Percentiles rank a stretch among this genome's conserved stretches.
Evolutionary conservation across 2,329 filamentous ascomycete species (phyloP).

Genomic region (Thielaviopsis populi): DNA sequence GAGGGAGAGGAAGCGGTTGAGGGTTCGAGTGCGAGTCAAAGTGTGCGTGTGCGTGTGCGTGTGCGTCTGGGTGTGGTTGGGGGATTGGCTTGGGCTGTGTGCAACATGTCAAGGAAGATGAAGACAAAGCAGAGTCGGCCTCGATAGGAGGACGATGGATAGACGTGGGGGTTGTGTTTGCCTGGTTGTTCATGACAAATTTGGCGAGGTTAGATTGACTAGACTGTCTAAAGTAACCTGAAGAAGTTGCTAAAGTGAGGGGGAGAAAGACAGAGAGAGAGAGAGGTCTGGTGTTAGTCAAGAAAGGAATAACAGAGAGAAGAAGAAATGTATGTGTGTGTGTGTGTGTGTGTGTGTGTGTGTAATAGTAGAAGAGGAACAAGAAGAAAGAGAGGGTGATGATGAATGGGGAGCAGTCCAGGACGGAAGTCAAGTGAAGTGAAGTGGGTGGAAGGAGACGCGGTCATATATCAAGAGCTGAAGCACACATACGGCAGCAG

Average conservation of each 20-base stretch:
- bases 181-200: slow-evolving; percentile 31
- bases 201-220: slow-evolving; percentile 30
- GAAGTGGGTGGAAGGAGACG: background rate
- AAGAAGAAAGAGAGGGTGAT: background rate
- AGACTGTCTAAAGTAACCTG: slow-evolving; percentile 23
- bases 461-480: slow-evolving; percentile 2
- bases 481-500: background rate
- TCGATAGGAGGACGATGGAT: slow-evolving; percentile 22
- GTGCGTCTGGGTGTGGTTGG: no score
- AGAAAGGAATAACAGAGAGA: background rate
- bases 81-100: background rate
- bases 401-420: background rate
- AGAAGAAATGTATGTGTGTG: no score
- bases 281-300: background rate
- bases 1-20: slow-evolving; percentile 20
- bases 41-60: no score
- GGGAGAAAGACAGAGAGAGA: background rate
- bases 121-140: slow-evolving; percentile 7
- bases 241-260: slow-evolving; percentile 2
- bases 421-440: background rate
- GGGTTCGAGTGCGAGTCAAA: slow-evolving; percentile 9
- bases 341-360: background rate
- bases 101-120: background rate
- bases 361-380: background rate
- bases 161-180: slow-evolving; percentile 18